Percentiles rank a stretch among this genome's conserved stretches.
Conservation (phyloP, 257 asterid genomes). For the Forsythia suspensa region DNA sequence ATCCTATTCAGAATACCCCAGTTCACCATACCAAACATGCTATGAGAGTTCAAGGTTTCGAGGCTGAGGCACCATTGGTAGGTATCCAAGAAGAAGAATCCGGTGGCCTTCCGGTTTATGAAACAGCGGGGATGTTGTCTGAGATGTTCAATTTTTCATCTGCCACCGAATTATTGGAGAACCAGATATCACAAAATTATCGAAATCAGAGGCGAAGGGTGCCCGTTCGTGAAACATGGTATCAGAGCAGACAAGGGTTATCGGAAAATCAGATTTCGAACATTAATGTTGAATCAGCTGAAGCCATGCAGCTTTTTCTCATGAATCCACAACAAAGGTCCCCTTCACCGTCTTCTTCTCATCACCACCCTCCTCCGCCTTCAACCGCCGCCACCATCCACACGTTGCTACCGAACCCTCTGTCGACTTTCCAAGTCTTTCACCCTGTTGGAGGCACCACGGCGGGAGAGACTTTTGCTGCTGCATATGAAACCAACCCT, state of each 20-base stretch:
- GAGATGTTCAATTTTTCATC: constrained; percentile 50
- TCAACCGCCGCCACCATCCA: constrained; percentile 61
- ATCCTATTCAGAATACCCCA: not conserved
- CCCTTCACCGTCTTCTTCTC: constrained; percentile 61
- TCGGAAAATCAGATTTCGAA: constrained; percentile 32
- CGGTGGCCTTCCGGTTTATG: constrained; percentile 34
- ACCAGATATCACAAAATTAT: constrained; percentile 17
- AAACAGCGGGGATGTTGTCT: constrained; percentile 49
- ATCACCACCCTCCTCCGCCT: constrained; percentile 27
- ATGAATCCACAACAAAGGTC: constrained; percentile 76
- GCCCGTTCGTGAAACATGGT: constrained; percentile 24
- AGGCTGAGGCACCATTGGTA: constrained; percentile 17
- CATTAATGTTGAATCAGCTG: constrained; percentile 58
- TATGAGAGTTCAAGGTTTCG: constrained; percentile 44
- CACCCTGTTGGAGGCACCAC: constrained; percentile 33
- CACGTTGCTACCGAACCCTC: constrained; percentile 62
- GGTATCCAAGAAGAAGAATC: constrained; percentile 33
- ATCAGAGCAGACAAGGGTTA: constrained; percentile 22
- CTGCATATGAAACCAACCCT: constrained; percentile 34
- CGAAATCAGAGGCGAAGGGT: constrained; percentile 7
- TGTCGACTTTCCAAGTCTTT: constrained; percentile 41
- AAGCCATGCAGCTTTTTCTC: constrained; percentile 93
- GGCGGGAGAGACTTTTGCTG: constrained; percentile 24
- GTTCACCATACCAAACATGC: not conserved
- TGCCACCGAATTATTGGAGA: constrained; percentile 28